Evolutionary conservation across 2,329 filamentous ascomycete genomes (phyloP), one percentile per base, ranked within the genome.

Genomic region (Colletotrichum nymphaeae): DNA sequence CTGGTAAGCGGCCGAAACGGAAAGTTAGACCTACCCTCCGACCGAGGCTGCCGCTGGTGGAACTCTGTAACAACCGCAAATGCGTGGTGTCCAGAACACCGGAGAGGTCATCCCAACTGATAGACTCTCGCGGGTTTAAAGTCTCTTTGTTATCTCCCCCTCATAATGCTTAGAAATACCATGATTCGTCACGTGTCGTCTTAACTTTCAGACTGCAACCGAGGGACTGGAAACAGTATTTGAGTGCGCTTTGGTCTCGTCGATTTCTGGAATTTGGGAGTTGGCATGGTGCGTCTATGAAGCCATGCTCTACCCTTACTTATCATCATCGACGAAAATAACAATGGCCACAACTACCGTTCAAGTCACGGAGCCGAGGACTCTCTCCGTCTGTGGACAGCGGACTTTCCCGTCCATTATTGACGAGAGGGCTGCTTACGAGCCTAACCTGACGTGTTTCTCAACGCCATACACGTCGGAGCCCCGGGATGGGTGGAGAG

Each of bases 401-500:
- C 81, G 84, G 19, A 77, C 85, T 4, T 67, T 85, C 5, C 78
- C 83, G 22, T 76, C 82, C 71, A 77, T 86, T 52, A 76, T 86
- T 46, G 84, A 86, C 65, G 80, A 84, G 0, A 75, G 78, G 9
- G 84, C 84, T 16, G 62, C 63, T 1, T 76, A 63, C 8, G 78
- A 83, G 3, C 84, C 85, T 1, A 62, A 78, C 12, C 76, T 79
- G 16, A 78, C 82, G 56, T 82, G 77, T 64, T 78, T 84, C 42
- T 79, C 78, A 9, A 73, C 81, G 19, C 84, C 84, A 5, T 76
- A 77, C 2, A 81, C 80, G 0, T 79, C 80, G 1, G 66, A 84
- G 24, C 81, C 82, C 5, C 76, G 80, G 26, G 83, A 85, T 63
- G 85, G 84, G 5, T 86, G 84, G 83, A 81, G 78, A 66, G 32